A percentile compares a stretch with the other conserved stretches of the same genome.
These are phyloP conservation scores for Populus nigra DNA, from an alignment of 345 rosid genomes.

Conservation along the genomic window DNA sequence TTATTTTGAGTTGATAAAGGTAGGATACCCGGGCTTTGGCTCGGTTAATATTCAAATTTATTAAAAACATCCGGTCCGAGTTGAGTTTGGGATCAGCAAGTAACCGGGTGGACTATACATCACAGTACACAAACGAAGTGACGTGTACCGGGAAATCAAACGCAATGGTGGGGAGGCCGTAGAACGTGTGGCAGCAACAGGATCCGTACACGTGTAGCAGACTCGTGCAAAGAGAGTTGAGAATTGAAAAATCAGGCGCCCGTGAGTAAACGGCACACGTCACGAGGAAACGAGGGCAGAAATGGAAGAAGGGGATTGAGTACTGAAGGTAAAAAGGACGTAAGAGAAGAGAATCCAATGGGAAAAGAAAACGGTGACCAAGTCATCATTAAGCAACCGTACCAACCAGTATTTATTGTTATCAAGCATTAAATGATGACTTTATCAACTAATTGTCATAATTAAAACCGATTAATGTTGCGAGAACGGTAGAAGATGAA, in stretches of 20 bases:
- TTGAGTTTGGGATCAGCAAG: too few relatives aligned
- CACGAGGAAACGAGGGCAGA: constrained; percentile 9
- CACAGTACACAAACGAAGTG: not conserved
- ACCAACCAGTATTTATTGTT: too few relatives aligned
- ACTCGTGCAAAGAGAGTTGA: not conserved
- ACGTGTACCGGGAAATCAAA: not conserved
- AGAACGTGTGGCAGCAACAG: constrained; percentile 27
- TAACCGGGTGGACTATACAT: too few relatives aligned
- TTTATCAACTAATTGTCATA: too few relatives aligned
- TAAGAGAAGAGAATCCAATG: constrained; percentile 26
- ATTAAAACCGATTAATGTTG: too few relatives aligned
- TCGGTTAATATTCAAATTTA: too few relatives aligned
- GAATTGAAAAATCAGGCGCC: not conserved
- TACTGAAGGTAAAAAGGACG: not conserved
- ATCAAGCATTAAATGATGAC: too few relatives aligned
- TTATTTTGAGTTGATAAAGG: too few relatives aligned
- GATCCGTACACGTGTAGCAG: constrained; percentile 19
- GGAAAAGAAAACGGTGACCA: not conserved
- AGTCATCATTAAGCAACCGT: not conserved
- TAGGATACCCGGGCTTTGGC: too few relatives aligned
- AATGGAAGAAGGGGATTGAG: not conserved
- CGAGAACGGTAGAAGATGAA: too few relatives aligned
- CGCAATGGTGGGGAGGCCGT: not conserved
- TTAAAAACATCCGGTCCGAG: too few relatives aligned
- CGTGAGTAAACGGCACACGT: constrained; percentile 10